These are phyloP conservation scores for Westerdykella sp. DNA, from an alignment of 2,329 filamentous ascomycete genomes.

Conservation along the genomic window DNA sequence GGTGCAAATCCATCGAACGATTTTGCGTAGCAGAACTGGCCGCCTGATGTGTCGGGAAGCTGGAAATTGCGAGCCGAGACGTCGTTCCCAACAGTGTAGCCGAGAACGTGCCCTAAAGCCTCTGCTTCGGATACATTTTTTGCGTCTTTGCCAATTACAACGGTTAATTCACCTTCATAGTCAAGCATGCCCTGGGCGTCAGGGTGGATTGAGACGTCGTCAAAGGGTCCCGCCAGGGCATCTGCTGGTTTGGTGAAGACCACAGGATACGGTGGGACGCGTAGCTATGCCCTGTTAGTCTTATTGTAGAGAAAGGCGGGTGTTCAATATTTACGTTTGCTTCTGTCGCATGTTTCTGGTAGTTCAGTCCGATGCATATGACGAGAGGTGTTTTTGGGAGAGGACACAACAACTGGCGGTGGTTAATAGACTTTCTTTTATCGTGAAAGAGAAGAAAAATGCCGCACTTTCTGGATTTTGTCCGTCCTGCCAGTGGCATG, in stretches of 20 bases:
- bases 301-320: not conserved
- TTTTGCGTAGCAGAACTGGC: constrained; percentile 4
- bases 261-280: constrained; percentile 13
- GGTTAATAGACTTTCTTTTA: not conserved
- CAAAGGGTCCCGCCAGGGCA: constrained; percentile 6
- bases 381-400: constrained; percentile 25
- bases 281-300: constrained; percentile 9
- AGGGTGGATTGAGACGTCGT: constrained; percentile 4
- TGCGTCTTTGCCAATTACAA: constrained; percentile 6
- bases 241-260: constrained; percentile 11
- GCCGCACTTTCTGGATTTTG: constrained; percentile 20
- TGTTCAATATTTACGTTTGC: constrained; percentile 16
- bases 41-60: constrained; percentile 36
- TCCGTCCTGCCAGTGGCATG: constrained; percentile 21
- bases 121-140: constrained; percentile 7
- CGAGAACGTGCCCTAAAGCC: constrained; percentile 47
- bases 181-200: constrained; percentile 20
- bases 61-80: constrained; percentile 10
- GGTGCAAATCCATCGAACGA: constrained; percentile 5
- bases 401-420: constrained; percentile 21
- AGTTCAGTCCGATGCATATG: constrained; percentile 33
- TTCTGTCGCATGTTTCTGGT: constrained; percentile 30
- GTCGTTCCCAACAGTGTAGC: constrained; percentile 12
- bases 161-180: constrained; percentile 11
- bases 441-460: not conserved